Base-by-base conservation (phyloP, 257 asterid species). In the Sherardia arvensis region DNA sequence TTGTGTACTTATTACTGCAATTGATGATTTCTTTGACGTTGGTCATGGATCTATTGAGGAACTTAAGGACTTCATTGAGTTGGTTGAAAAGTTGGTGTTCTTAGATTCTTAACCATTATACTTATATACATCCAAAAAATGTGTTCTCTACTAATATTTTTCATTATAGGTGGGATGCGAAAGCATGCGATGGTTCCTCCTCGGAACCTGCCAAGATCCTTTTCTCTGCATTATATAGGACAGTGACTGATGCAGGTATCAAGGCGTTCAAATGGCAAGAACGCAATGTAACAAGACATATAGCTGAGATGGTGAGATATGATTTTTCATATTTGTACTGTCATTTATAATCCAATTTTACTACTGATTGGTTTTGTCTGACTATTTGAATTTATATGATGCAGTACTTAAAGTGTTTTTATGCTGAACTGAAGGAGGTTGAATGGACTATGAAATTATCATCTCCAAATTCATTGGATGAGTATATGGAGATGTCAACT, bases 31-130 rank as follows among this genome's bases (percentile, higher is more conserved):
- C 70, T 92, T 89, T 47, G 98, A 92, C 40, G 72, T 80, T 54
- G 95, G 86, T n/a, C n/a, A n/a, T 55, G 98, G 93, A 61, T 87
- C 98, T 49, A 38, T 80, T 8, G 95, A 87, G 67, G 98, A 92
- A 78, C 65, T 92, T 34, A 73, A 76, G 65, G 72, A 83, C 65
- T 78, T 92, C 61, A 82, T 92, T 78, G 80, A 77, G 67, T 69
- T 92, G 76, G 75, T 92, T 67, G 81, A 87, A 79, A 36, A 8
- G 43, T 36, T 36, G 8, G 43, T 36, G 3, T 59, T 12, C 48
- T 61, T 40, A n/a, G 34, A 61, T 61, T 66, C 57, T 30, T 29
- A 36, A 1, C 40, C 7, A 2, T 32, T n/a, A n/a, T n/a, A n/a
- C n/a, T n/a, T n/a, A n/a, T n/a, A n/a, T n/a, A n/a, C n/a, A n/a